These are phyloP conservation scores for Bacterosira constricta DNA, from an alignment of 108 stramenopile species.

Conservation along the genomic window DNA sequence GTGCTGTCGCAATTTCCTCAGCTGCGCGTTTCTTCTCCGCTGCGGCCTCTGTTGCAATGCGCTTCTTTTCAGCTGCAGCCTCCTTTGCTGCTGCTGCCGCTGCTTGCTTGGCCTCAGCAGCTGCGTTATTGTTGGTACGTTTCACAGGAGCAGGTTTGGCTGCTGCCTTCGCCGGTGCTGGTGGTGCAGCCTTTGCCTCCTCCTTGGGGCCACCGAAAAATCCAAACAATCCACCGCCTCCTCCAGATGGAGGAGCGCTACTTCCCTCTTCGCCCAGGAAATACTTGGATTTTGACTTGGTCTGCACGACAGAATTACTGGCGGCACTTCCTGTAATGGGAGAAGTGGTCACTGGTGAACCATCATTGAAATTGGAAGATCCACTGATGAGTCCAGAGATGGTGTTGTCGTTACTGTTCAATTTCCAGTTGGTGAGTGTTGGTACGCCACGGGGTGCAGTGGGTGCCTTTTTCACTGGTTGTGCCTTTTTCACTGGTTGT, in stretches of 20 bases:
- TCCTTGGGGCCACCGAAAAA: slow-evolving; percentile 21
- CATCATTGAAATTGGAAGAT: slow-evolving; percentile 31
- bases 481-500: slow-evolving; percentile 3
- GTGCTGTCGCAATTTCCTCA: not conserved
- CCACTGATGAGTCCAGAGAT: slow-evolving; percentile 42
- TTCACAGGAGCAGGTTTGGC: slow-evolving; percentile 16
- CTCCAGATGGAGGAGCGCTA: slow-evolving; percentile 32
- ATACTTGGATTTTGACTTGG: slow-evolving; percentile 36
- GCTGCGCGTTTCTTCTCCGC: not conserved
- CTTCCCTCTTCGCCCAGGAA: slow-evolving; percentile 49
- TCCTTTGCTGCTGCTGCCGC: slow-evolving; percentile 40
- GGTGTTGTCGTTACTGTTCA: slow-evolving; percentile 36
- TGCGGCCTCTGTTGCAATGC: slow-evolving; percentile 13
- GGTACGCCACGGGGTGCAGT: slow-evolving; percentile 36
- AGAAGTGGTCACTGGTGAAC: slow-evolving; percentile 27
- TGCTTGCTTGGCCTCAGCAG: not conserved
- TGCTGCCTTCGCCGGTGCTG: slow-evolving; percentile 1
- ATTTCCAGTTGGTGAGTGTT: slow-evolving; percentile 25
- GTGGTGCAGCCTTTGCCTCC: not conserved
- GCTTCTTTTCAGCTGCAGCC: slow-evolving; percentile 22
- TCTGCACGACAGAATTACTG: slow-evolving; percentile 28
- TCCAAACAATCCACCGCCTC: slow-evolving; percentile 36
- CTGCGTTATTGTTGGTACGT: slow-evolving; percentile 4
- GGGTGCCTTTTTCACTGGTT: slow-evolving; percentile 8
- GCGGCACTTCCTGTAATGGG: slow-evolving; percentile 16